Base-by-base conservation (phyloP, 768 basidiomycete species). In the Suillus luteus region DNA sequence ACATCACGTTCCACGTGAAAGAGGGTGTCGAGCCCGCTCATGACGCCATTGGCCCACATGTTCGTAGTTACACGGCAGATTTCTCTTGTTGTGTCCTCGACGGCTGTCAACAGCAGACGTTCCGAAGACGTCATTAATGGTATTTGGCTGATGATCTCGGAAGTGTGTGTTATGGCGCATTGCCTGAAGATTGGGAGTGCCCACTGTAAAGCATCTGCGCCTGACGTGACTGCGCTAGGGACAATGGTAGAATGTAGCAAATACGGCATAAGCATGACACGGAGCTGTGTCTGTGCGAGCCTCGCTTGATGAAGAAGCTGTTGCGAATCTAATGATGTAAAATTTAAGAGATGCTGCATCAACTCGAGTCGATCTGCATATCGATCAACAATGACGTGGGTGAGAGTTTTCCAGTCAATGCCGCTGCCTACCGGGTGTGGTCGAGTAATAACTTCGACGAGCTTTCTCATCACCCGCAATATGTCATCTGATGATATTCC, bases 41-140 rank as follows among this genome's bases (percentile, higher is more conserved):
- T 27, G 5, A 68, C 65, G 2, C 81, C 83, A 6, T 79, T 70
- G 0, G 81, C 81, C 84, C 84, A 85, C 67, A 85, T 76, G 49
- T 68, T 72, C 5, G 82, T 81, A 38, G 80, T 64, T 0, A 80
- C 77, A 0, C 81, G 75, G 62, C 83, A 85, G 31, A 84, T 82
- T 66, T 85, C 83, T 43, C 70, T 74, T 2, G 64, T 76, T 0
- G 80, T 82, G 5, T 70, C 80, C 19, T 71, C 70, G 2, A 79
- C 27, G 5, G 64, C 71, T 6, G 52, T 60, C 5, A 77, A 64
- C 27, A 79, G 66, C 31, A 75, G 35, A 0, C 27, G 58, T 64
- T 79, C 77, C 5, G 74, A 72, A 24, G 62, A n/a, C 0, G 76
- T 73, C 65, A 79, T 64, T 0, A 59, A 59, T 14, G 63, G 52